These are phyloP conservation scores for Pilobolus umbonatus DNA, from an alignment of 192 early-diverging fungal species.

Conservation along the genomic window DNA sequence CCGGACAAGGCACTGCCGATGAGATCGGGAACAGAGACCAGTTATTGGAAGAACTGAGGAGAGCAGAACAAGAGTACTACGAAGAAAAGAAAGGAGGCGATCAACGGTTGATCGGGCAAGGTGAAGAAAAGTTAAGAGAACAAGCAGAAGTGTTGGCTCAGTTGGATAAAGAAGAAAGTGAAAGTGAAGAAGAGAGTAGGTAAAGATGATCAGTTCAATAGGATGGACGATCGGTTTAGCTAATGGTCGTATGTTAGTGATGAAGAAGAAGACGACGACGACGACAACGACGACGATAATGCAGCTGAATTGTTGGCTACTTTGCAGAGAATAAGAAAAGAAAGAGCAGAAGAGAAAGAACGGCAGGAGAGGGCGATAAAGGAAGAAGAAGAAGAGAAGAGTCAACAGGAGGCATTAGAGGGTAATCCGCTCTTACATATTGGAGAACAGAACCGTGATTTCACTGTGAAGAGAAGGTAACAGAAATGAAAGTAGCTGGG, in stretches of 20 bases:
- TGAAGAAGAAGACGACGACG: conserved; percentile 32
- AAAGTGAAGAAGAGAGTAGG: conserved; percentile 44
- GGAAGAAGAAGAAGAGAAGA: conserved; percentile 55
- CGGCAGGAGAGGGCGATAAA: conserved; percentile 52
- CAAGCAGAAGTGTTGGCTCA: conserved; percentile 45
- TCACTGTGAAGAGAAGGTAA: conserved; percentile 78
- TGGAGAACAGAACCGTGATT: conserved; percentile 47
- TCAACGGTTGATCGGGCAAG: conserved; percentile 19
- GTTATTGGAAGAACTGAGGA: conserved; percentile 58
- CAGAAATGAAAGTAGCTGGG: neutral
- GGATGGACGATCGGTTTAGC: neutral
- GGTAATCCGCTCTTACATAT: conserved; percentile 85
- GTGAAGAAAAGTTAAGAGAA: conserved; percentile 35
- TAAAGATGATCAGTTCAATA: conserved; percentile 18
- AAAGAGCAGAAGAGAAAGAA: conserved; percentile 88
- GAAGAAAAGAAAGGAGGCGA: conserved; percentile 33
- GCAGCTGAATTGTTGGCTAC: conserved; percentile 78
- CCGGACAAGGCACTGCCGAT: conserved; percentile 55
- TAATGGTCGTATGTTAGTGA: neutral
- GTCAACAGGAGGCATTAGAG: conserved; percentile 56
- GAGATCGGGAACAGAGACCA: conserved; percentile 56
- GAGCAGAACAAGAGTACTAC: conserved; percentile 65
- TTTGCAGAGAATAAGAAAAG: conserved; percentile 88
- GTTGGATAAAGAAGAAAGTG: conserved; percentile 57
- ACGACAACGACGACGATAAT: conserved; percentile 87